These are phyloP conservation scores for Phoma herbarum DNA, from an alignment of 2,329 filamentous ascomycete genomes.

Conservation along the genomic window DNA sequence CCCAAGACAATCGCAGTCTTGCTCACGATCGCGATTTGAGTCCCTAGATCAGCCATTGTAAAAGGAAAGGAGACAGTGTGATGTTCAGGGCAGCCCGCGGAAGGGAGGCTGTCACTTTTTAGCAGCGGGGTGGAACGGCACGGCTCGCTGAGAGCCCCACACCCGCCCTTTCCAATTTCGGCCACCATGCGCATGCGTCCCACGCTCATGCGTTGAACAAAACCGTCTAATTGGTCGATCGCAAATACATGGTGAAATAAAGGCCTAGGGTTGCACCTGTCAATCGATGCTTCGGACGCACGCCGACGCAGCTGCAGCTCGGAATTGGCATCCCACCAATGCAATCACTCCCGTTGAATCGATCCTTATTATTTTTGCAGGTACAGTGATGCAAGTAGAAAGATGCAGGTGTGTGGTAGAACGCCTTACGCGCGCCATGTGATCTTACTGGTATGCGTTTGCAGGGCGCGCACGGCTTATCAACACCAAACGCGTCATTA, in stretches of 20 bases:
- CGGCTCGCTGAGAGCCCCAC: conserved; percentile 19
- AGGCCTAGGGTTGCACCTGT: neutral
- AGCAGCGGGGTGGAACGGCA: conserved; percentile 15
- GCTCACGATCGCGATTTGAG: conserved; percentile 30
- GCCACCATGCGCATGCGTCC: neutral
- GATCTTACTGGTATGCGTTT: neutral
- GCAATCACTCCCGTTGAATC: neutral
- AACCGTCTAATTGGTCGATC: neutral
- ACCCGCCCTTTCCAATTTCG: neutral
- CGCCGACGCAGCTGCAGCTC: conserved; percentile 1
- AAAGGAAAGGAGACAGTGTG: conserved; percentile 1
- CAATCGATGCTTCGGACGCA: neutral
- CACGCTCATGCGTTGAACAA: neutral
- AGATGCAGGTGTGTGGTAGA: neutral
- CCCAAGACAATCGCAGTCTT: no score
- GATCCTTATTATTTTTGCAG: neutral
- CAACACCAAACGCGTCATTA: neutral
- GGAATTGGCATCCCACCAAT: neutral
- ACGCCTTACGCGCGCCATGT: neutral
- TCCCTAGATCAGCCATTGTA: conserved; percentile 29
- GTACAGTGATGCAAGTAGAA: neutral
- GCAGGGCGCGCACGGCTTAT: conserved; percentile 1
- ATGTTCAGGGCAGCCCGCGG: neutral
- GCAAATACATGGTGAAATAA: neutral
- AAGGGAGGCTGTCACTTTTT: conserved; percentile 14